These are phyloP conservation scores for Selenicereus undatus DNA, from an alignment of 148 eudicot species.

Conservation along the genomic window DNA sequence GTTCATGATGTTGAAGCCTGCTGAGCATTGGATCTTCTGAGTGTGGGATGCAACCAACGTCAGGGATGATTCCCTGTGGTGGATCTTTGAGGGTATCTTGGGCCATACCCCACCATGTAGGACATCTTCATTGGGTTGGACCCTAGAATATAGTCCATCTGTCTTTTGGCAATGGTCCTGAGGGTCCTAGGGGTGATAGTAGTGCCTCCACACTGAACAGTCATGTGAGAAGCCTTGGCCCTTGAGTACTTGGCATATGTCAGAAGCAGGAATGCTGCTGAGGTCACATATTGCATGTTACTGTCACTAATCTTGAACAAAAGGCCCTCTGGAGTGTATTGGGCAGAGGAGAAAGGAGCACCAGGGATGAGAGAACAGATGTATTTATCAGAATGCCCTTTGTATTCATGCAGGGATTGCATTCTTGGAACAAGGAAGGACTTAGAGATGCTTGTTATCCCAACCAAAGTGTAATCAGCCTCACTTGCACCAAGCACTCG, in stretches of 20 bases:
- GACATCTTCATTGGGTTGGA: slow-evolving; percentile 80
- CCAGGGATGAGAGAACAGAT: slow-evolving; percentile 76
- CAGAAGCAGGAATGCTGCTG: slow-evolving; percentile 68
- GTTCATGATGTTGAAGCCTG: slow-evolving; percentile 55
- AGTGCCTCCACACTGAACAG: slow-evolving; percentile 59
- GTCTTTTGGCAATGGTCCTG: slow-evolving; percentile 61
- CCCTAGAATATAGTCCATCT: slow-evolving; percentile 79
- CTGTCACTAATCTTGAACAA: slow-evolving; percentile 63
- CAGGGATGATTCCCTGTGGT: slow-evolving; percentile 79
- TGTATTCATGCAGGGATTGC: slow-evolving; percentile 60
- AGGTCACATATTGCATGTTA: slow-evolving; percentile 83
- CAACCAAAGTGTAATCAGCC: slow-evolving; percentile 70
- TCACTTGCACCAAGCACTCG: slow-evolving; percentile 71
- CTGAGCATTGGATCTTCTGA: slow-evolving; percentile 61
- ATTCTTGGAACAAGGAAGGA: slow-evolving; percentile 61
- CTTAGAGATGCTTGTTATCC: slow-evolving; percentile 71
- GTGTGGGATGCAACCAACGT: slow-evolving; percentile 62
- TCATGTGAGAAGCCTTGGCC: slow-evolving; percentile 37
- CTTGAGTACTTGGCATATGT: slow-evolving; percentile 71
- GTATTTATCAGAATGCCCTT: slow-evolving; percentile 64
- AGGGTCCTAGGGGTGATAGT: slow-evolving; percentile 44
- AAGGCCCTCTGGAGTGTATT: slow-evolving; percentile 83
- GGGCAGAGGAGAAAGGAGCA: slow-evolving; percentile 51
- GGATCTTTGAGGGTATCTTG: slow-evolving; percentile 62
- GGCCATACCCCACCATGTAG: slow-evolving; percentile 82